Evolutionary conservation across 495 filamentous ascomycete genomes (phyloP).

Genomic region (Xanthoparmelia taractica): DNA sequence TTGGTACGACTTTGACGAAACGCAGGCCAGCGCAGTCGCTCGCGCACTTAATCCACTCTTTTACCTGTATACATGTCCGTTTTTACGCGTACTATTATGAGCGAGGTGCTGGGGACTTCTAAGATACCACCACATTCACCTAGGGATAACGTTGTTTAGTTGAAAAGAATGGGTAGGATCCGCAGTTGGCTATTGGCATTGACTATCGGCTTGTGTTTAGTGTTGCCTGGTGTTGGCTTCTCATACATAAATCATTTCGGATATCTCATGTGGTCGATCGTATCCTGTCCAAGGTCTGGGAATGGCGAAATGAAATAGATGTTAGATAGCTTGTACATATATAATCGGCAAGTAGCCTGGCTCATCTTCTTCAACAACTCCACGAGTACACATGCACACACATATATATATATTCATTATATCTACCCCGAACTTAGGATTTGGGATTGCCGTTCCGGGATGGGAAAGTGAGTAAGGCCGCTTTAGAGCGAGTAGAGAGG

Average conservation of each 20-base stretch:
- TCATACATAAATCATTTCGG: slow-evolving; percentile 16
- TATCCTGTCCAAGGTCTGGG: background rate
- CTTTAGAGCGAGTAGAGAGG: too few species aligned
- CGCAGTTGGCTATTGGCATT: background rate
- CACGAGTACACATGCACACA: too few species aligned
- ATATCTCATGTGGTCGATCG: slow-evolving; percentile 4
- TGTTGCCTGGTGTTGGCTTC: slow-evolving; percentile 7
- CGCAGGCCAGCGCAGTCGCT: background rate
- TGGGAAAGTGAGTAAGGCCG: too few species aligned
- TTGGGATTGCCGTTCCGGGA: too few species aligned
- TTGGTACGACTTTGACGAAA: background rate
- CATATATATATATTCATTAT: too few species aligned
- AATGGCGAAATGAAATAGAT: slow-evolving; percentile 5
- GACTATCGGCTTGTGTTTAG: background rate
- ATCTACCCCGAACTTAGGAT: too few species aligned
- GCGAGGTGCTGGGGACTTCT: slow-evolving; percentile 18
- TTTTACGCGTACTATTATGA: slow-evolving; percentile 11
- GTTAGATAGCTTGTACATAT: slow-evolving; percentile 16
- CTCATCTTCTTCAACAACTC: background rate
- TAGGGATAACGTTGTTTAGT: slow-evolving; percentile 13
- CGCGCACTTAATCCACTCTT: slow-evolving; percentile 5
- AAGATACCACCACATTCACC: slow-evolving; percentile 18
- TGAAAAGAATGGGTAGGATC: background rate
- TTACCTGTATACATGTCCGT: slow-evolving; percentile 3
- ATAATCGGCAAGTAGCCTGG: background rate